A percentile compares a stretch with the other conserved stretches of the same genome.
Evolutionary conservation across 495 filamentous ascomycete species (phyloP).

Genomic region (Daldinia loculata): DNA sequence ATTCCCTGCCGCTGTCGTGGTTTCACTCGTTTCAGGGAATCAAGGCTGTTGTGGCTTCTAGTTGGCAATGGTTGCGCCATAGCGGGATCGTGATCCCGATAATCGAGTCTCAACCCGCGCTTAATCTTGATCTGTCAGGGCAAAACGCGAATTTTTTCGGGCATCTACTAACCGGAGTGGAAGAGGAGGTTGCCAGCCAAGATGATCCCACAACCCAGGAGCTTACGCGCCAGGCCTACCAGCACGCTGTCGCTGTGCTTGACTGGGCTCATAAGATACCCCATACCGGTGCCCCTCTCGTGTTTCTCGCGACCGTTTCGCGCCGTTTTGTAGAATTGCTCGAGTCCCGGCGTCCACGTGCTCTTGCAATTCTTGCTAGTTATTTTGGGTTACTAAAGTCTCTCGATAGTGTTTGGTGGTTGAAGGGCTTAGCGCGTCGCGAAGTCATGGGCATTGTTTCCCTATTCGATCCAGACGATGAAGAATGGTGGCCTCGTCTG

Average conservation of each 20-base stretch:
- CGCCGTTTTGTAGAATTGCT: constrained; percentile 64
- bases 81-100: constrained; percentile 61
- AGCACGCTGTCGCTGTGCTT: constrained; percentile 63
- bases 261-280: constrained; percentile 67
- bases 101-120: constrained; percentile 63
- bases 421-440: constrained; percentile 63
- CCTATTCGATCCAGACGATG: constrained; percentile 58
- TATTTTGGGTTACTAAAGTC: constrained; percentile 65
- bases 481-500: constrained; percentile 64
- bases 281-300: constrained; percentile 60
- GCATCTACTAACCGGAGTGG: constrained; percentile 59
- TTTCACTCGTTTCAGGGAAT: constrained; percentile 69
- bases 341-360: constrained; percentile 58
- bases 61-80: constrained; percentile 61
- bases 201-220: constrained; percentile 22
- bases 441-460: constrained; percentile 64
- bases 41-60: constrained; percentile 60
- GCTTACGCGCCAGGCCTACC: constrained; percentile 60
- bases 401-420: constrained; percentile 64
- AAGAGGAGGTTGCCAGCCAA: constrained; percentile 55
- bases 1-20: constrained; percentile 62
- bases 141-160: constrained; percentile 58
- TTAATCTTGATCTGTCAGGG: constrained; percentile 57
- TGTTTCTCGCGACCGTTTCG: constrained; percentile 67
- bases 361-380: constrained; percentile 63